These are phyloP conservation scores for Ogataea haglerorum DNA, from an alignment of 805 yeast genomes.

Conservation along the genomic window DNA sequence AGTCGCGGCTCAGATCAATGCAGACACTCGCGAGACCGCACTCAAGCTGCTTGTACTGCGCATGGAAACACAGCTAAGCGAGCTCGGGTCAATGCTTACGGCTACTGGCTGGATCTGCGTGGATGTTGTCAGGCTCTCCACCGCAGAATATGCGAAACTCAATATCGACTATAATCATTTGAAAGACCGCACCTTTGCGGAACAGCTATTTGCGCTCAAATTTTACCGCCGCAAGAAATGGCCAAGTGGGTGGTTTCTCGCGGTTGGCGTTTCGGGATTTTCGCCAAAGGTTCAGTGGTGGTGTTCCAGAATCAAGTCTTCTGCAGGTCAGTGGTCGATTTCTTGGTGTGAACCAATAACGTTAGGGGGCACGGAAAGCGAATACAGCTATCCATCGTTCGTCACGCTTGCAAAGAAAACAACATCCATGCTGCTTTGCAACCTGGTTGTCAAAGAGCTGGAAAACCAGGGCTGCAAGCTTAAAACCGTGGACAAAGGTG, in stretches of 20 bases:
- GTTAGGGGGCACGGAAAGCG: slow-evolving; percentile 15
- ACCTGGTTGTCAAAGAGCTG: slow-evolving; percentile 51
- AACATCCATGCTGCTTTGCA: slow-evolving; percentile 47
- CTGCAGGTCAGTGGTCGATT: slow-evolving; percentile 53
- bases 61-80: slow-evolving; percentile 46
- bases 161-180: slow-evolving; percentile 32
- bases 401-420: slow-evolving; percentile 40
- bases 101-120: slow-evolving; percentile 71
- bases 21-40: slow-evolving; percentile 26
- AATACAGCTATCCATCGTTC: slow-evolving; percentile 33
- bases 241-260: slow-evolving; percentile 56
- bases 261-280: slow-evolving; percentile 36
- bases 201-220: slow-evolving; percentile 24
- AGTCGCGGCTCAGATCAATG: slow-evolving; percentile 32
- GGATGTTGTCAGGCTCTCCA: slow-evolving; percentile 47
- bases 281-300: slow-evolving; percentile 44
- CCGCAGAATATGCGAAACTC: slow-evolving; percentile 44
- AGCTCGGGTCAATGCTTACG: slow-evolving; percentile 51
- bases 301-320: slow-evolving; percentile 48
- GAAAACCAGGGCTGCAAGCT: slow-evolving; percentile 38
- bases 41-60: slow-evolving; percentile 43
- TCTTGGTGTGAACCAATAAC: slow-evolving; percentile 43
- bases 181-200: slow-evolving; percentile 20
- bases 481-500: slow-evolving; percentile 28
- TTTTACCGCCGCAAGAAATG: slow-evolving; percentile 50